Evolutionary conservation across 2,329 filamentous ascomycete genomes (phyloP), one percentile per base, ranked within the genome.

Genomic region (Leptographium galeiforme): DNA sequence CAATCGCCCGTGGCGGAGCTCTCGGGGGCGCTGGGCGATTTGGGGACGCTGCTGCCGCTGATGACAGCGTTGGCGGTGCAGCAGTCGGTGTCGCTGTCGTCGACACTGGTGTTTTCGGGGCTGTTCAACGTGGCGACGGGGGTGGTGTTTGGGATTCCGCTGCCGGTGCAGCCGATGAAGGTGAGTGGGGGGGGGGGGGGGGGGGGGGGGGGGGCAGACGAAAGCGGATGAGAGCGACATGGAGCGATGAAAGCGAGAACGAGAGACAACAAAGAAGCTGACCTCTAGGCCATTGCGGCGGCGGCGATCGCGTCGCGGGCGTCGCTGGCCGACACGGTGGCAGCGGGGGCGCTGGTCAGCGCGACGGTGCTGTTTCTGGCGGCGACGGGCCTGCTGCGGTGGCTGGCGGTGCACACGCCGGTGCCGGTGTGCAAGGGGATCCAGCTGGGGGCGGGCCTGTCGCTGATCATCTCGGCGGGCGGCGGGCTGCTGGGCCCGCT

Each of bases 381-480:
- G 62, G 64, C 82, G 6, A 94, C 89, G 0, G 88, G 91, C 0
- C 69, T 93, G n/a, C 72, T 96, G 36, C 76, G 75, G 54, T 85
- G 82, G 75, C 82, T 88, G 51, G 83, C 86, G 10, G 70, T 73
- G n/a, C 73, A 82, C 14, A 85, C 94, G 10, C 91, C 91, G 0
- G 79, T 90, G 14, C 87, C 90, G 0, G 85, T 97, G 0, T 84
- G 97, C 52, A 95, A 95, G 65, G 91, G 91, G 34, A 96, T 97
- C 59, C 93, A 97, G 68, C 81, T 96, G 48, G 91, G 91, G 40
- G 91, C 91, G 6, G 91, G 91, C 1, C 72, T 97, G 48, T 89
- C 85, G 16, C 76, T 97, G 16, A 78, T 89, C 52, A 76, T 95
- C 54, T 85, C 87, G 13, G 87, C 89, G 8, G 89, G 87, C 4